Evolutionary conservation across 1,139 yeast species (phyloP).

Genomic region (Citeromyces hawaiiensis): DNA sequence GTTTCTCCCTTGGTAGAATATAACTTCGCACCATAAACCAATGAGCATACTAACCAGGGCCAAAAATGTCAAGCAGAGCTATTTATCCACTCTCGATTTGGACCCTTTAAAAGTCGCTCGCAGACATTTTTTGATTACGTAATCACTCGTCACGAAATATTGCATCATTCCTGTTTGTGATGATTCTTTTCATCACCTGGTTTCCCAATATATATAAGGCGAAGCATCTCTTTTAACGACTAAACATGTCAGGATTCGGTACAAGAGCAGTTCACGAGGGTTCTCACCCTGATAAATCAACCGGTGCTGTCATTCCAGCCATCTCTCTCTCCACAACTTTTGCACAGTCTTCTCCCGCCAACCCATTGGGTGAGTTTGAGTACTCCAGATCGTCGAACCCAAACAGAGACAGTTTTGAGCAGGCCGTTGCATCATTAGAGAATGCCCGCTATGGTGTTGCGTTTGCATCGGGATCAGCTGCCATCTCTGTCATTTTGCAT

Average conservation of each 20-base stretch:
- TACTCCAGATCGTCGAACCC: constrained; percentile 86
- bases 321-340: constrained; percentile 78
- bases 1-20: too few relatives aligned
- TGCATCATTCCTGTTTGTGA: not conserved
- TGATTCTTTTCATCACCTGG: not conserved
- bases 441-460: constrained; percentile 70
- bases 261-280: constrained; percentile 84
- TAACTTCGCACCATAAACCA: too few relatives aligned
- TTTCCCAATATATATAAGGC: not conserved
- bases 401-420: constrained; percentile 73
- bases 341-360: constrained; percentile 67
- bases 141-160: not conserved
- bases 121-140: not conserved
- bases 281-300: constrained; percentile 53
- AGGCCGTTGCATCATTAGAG: constrained; percentile 71
- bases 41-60: too few relatives aligned
- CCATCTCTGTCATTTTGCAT: constrained; percentile 71
- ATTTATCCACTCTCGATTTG: too few relatives aligned
- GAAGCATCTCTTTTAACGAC: constrained; percentile 3
- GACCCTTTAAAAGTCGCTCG: too few relatives aligned
- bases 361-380: constrained; percentile 71
- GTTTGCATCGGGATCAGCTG: constrained; percentile 76
- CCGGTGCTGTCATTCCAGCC: constrained; percentile 85
- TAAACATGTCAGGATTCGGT: constrained; percentile 32
- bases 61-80: too few relatives aligned